Percentiles rank a stretch among this genome's conserved stretches.
Conservation (phyloP, 2,329 filamentous ascomycete species). For the Paecilomyces sp. region DNA sequence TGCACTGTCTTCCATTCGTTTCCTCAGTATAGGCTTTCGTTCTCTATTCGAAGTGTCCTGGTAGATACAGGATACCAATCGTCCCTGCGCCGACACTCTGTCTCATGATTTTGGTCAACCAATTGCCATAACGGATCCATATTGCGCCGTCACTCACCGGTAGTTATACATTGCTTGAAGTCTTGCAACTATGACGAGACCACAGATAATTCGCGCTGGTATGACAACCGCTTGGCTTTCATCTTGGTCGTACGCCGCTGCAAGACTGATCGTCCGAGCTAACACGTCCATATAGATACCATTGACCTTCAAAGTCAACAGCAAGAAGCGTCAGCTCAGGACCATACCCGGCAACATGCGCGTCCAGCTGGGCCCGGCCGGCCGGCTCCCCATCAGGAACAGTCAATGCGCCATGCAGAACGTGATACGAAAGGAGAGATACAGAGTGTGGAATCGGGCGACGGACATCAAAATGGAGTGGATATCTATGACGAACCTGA, state of each 20-base stretch:
- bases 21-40: background rate
- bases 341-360: constrained; percentile 57
- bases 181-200: constrained; percentile 30
- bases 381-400: constrained; percentile 75
- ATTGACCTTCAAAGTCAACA: constrained; percentile 83
- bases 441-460: constrained; percentile 50
- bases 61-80: background rate
- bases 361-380: constrained; percentile 46
- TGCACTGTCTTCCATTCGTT: background rate
- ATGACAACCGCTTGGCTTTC: constrained; percentile 10
- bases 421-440: constrained; percentile 71
- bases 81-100: background rate
- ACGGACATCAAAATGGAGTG: constrained; percentile 23
- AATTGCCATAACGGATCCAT: background rate
- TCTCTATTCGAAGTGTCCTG: background rate
- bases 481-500: constrained; percentile 27
- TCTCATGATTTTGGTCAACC: background rate
- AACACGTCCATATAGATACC: constrained; percentile 57
- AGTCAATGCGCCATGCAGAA: constrained; percentile 71
- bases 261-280: background rate
- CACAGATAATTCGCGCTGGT: constrained; percentile 41
- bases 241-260: background rate
- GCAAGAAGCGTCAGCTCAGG: constrained; percentile 71
- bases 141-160: background rate
- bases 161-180: background rate